Evolutionary conservation across 345 rosid species (phyloP).

Genomic region (Sisymbrium irio): DNA sequence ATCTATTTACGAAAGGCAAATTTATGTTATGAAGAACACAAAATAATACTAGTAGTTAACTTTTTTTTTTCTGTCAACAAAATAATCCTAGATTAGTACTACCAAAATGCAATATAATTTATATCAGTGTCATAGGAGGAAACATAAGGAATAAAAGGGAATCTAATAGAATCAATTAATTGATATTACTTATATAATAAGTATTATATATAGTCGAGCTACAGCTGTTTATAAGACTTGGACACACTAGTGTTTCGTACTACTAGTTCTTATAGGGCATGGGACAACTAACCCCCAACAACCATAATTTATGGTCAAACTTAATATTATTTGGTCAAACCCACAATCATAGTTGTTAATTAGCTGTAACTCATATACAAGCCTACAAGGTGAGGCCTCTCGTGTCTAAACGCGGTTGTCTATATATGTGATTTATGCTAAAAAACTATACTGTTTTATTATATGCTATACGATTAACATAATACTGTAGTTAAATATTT

Average conservation of each 20-base stretch:
- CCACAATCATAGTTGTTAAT: constrained; percentile 26
- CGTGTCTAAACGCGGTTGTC: not conserved
- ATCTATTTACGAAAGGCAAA: not conserved
- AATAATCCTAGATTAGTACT: constrained; percentile 12
- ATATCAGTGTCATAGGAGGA: constrained; percentile 15
- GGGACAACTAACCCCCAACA: constrained; percentile 21
- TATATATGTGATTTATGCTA: not conserved
- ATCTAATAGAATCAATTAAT: constrained; percentile 12
- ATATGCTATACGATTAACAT: not conserved
- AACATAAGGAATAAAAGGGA: constrained; percentile 31
- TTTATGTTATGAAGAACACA: not conserved
- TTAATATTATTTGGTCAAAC: constrained; percentile 34
- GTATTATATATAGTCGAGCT: not conserved
- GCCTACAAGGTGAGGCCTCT: not conserved
- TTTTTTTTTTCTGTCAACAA: not conserved
- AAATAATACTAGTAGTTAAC: not conserved
- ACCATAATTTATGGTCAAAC: constrained; percentile 31
- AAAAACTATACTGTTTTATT: not conserved
- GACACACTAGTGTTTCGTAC: constrained; percentile 3
- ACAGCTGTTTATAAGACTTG: constrained; percentile 30
- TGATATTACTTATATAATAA: not conserved
- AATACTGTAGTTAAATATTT: not conserved
- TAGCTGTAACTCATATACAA: constrained; percentile 25
- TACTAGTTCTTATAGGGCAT: constrained; percentile 11
- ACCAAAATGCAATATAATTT: not conserved